These are phyloP conservation scores for Ganoderma multipileum DNA, from an alignment of 1,284 basidiomycete species.

Conservation along the genomic window DNA sequence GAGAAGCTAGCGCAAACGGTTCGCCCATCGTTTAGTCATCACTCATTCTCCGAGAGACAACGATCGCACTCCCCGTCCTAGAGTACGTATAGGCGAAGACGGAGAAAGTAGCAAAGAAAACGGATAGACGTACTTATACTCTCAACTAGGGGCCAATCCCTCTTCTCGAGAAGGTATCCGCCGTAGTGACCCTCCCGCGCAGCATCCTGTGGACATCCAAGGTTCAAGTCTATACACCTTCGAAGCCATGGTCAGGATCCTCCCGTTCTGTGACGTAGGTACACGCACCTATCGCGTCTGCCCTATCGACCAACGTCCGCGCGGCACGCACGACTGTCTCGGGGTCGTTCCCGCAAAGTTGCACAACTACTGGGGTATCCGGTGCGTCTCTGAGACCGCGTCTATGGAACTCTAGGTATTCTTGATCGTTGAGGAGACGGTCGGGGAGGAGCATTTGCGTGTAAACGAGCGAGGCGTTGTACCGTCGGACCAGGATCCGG, in stretches of 20 bases:
- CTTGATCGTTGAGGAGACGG: conserved; percentile 60
- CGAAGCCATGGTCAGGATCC: conserved; percentile 5
- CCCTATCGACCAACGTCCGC: conserved; percentile 58
- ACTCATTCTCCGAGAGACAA: too few species aligned
- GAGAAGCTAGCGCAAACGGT: too few species aligned
- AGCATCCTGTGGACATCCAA: conserved; percentile 76
- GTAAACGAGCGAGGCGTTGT: conserved; percentile 69
- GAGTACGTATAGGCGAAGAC: not conserved
- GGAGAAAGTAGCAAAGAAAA: not conserved
- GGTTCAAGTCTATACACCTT: conserved; percentile 54
- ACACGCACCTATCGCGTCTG: conserved; percentile 70
- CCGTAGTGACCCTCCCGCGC: conserved; percentile 74
- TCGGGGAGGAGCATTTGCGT: conserved; percentile 77
- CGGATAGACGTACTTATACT: conserved; percentile 54
- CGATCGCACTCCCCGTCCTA: too few species aligned
- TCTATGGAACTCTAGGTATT: conserved; percentile 63
- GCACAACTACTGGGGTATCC: conserved; percentile 65
- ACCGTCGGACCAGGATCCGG: conserved; percentile 58
- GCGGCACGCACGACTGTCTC: conserved; percentile 65
- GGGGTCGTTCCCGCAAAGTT: conserved; percentile 74
- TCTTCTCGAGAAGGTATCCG: conserved; percentile 72
- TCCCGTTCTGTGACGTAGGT: not conserved
- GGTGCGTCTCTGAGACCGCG: conserved; percentile 23
- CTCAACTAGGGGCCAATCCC: conserved; percentile 73
- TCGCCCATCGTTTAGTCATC: too few species aligned